These are phyloP conservation scores for Xylariaceae sp. DNA, from an alignment of 2,329 filamentous ascomycete species.

Conservation along the genomic window DNA sequence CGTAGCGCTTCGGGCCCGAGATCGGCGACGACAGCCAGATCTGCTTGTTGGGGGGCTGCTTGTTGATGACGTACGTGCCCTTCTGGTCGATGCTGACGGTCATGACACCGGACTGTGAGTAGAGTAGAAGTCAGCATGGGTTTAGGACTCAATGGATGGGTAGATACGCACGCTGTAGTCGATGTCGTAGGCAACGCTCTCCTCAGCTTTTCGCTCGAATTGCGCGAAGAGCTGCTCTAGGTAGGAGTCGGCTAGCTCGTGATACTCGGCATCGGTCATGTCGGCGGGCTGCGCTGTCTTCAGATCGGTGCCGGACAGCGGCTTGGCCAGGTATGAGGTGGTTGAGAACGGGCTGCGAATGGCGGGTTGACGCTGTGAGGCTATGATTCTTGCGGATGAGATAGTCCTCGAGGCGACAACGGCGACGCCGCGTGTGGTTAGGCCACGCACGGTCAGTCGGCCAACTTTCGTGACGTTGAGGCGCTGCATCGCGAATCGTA, in stretches of 20 bases:
- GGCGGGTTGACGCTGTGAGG: conserved; percentile 1
- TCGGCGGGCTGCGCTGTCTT: conserved; percentile 47
- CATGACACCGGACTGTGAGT: conserved; percentile 73
- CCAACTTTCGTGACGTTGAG: conserved; percentile 34
- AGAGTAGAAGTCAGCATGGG: conserved; percentile 4
- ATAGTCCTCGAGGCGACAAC: conserved; percentile 20
- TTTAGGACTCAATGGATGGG: neutral
- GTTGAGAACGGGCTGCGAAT: conserved; percentile 25
- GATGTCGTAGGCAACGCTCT: conserved; percentile 72
- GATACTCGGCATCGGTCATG: conserved; percentile 68
- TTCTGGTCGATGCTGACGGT: conserved; percentile 65
- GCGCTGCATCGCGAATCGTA: conserved; percentile 28
- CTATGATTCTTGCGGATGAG: conserved; percentile 15
- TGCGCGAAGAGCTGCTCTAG: conserved; percentile 54
- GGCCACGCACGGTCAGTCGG: conserved; percentile 33
- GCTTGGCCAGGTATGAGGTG: conserved; percentile 37
- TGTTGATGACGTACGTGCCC: conserved; percentile 93
- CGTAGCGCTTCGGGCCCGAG: conserved; percentile 89
- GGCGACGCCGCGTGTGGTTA: conserved; percentile 18
- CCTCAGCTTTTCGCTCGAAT: conserved; percentile 73
- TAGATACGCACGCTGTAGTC: conserved; percentile 72
- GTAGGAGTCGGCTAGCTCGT: conserved; percentile 72
- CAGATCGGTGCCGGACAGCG: conserved; percentile 34
- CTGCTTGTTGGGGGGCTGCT: conserved; percentile 95
- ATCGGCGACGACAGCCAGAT: conserved; percentile 94